Evolutionary conservation across 192 early-diverging fungal genomes (phyloP), one percentile per base, ranked within the genome.

Genomic region (Coemansia sp.): DNA sequence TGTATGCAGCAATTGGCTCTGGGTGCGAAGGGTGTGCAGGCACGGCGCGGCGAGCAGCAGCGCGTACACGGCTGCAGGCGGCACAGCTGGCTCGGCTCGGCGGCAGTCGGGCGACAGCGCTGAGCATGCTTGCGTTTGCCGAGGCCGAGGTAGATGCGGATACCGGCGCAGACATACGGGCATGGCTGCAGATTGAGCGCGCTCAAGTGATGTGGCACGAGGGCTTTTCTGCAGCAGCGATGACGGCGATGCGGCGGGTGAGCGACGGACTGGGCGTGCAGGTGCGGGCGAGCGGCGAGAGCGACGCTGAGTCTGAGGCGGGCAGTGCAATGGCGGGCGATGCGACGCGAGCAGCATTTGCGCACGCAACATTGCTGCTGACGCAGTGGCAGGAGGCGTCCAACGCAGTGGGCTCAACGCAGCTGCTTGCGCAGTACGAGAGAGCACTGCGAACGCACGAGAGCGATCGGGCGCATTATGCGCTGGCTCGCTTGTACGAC

Each of bases 121-220:
- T 82, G 63, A 68, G 80, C 1, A 71, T 77, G 26, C 54, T 82
- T 64, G 65, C 72, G 2, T 68, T 70, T 34, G 71, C 68, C 1
- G 80, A 82, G 34, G 47, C 64, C 40, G 40, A 44, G 40, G 40
- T 14, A n/a, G 40, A 44, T n/a, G 40, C 14, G 15, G 40, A 44
- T n/a, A 44, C 40, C 3, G 40, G 40, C 2, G 40, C 40, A 1
- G 40, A 34, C 52, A 64, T 4, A 69, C 70, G 15, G 64, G 74
- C 36, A 38, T 23, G 1, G 60, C 59, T 81, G 55, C 78, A 75
- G 66, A 72, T 65, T 22, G 78, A 81, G 60, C 73, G 69, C 15
- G 68, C 78, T 7, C 72, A 75, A 52, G 74, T 81, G 5, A 51
- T 81, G 37, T 81, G 78, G 78, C 66, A 72, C 22, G 78, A 81